phyloP scores from a whole-genome alignment of 225 moss, liverwort and hornwort genomes.

The Pseudoscleropodium purum region DNA sequence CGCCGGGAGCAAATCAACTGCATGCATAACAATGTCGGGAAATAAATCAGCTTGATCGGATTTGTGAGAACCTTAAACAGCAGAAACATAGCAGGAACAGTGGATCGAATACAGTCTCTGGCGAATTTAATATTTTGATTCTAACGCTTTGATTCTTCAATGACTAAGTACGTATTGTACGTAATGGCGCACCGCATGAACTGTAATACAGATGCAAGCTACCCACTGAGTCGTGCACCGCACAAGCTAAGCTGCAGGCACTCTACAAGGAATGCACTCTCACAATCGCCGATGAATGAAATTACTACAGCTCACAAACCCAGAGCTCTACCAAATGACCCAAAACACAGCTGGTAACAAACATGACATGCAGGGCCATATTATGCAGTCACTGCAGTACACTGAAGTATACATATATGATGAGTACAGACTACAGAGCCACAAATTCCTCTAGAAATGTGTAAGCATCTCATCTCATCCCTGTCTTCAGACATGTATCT shows the following conservation, averaged over 20 bases:
- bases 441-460: background rate
- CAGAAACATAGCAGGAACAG: background rate
- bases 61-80: background rate
- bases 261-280: too few relatives aligned
- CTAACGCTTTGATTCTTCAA: too few relatives aligned
- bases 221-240: too few relatives aligned
- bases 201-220: too few relatives aligned
- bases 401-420: too few relatives aligned
- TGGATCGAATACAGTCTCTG: background rate
- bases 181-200: too few relatives aligned
- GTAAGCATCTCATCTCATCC: background rate
- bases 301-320: background rate
- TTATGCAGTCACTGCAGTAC: background rate
- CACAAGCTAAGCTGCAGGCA: too few relatives aligned
- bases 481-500: background rate
- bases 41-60: background rate
- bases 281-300: background rate
- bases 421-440: background rate
- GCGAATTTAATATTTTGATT: too few relatives aligned
- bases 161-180: too few relatives aligned
- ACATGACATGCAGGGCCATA: background rate
- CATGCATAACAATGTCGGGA: background rate
- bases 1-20: background rate
- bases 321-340: background rate
- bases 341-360: background rate